Evolutionary conservation across 2,329 filamentous ascomycete species (phyloP).

Genomic region (Alternaria gansuensis): DNA sequence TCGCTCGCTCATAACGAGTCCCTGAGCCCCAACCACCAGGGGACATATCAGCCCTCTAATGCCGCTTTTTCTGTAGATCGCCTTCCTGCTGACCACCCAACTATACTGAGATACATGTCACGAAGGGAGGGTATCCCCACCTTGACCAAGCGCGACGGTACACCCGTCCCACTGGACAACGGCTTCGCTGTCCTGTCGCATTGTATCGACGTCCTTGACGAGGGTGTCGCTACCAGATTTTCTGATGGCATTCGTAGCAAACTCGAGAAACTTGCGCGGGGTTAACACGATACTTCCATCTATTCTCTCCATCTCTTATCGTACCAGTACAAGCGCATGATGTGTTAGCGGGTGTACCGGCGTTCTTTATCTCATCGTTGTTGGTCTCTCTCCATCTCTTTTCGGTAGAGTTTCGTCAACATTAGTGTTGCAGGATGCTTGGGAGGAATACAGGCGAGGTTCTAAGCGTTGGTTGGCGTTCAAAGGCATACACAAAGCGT

Average conservation of each 20-base stretch:
- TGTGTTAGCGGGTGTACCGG: constrained; percentile 16
- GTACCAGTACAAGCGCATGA: constrained; percentile 8
- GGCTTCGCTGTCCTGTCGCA: constrained; percentile 61
- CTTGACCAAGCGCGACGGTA: constrained; percentile 61
- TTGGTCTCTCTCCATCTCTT: constrained; percentile 25
- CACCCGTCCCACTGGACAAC: constrained; percentile 58
- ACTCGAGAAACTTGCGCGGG: constrained; percentile 57
- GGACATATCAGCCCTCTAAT: constrained; percentile 46
- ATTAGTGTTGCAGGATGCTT: constrained; percentile 28
- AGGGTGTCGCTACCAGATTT: constrained; percentile 62
- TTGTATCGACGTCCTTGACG: constrained; percentile 63
- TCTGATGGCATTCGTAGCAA: constrained; percentile 65
- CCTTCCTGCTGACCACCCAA: constrained; percentile 61
- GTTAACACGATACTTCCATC: constrained; percentile 22
- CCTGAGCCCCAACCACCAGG: constrained; percentile 47
- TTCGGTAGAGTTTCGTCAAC: constrained; percentile 27
- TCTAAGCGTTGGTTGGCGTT: constrained; percentile 22
- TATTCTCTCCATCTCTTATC: constrained; percentile 15
- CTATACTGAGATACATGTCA: constrained; percentile 62
- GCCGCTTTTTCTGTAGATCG: constrained; percentile 62
- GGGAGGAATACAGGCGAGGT: constrained; percentile 11
- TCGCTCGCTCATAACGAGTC: constrained; percentile 63
- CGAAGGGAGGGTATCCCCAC: constrained; percentile 64
- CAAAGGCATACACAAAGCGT: constrained; percentile 9
- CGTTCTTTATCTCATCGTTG: constrained; percentile 12